These are phyloP conservation scores for Aspergillus neoniger DNA, from an alignment of 2,329 filamentous ascomycete genomes.

Conservation along the genomic window DNA sequence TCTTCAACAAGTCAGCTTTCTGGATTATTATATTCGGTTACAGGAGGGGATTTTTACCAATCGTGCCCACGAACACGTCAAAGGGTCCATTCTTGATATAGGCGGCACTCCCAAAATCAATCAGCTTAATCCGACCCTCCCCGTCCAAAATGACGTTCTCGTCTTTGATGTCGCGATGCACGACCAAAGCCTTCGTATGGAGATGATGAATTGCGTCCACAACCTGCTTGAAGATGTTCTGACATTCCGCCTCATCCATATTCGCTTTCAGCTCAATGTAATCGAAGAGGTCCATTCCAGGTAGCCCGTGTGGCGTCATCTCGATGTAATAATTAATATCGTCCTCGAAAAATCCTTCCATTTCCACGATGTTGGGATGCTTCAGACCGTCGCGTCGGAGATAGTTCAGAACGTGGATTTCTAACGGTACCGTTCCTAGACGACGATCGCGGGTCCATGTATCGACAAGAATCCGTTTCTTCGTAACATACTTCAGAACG, in stretches of 20 bases:
- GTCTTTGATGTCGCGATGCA: conserved; percentile 98
- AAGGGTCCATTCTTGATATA: conserved; percentile 99
- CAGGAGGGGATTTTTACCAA: conserved; percentile 63
- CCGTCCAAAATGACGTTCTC: conserved; percentile 97
- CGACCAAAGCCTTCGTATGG: conserved; percentile 85
- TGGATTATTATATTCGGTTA: too few relatives aligned
- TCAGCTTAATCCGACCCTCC: conserved; percentile 92
- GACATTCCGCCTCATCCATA: conserved; percentile 93
- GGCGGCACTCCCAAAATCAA: conserved; percentile 96
- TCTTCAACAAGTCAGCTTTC: conserved; percentile 57
- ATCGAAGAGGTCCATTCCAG: conserved; percentile 98
- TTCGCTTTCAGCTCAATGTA: conserved; percentile 96
- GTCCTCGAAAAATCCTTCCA: conserved; percentile 68
- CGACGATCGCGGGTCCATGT: conserved; percentile 95
- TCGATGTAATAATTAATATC: conserved; percentile 93
- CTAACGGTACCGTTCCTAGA: conserved; percentile 89
- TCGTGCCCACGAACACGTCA: conserved; percentile 97
- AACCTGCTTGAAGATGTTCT: conserved; percentile 94
- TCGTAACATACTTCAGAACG: conserved; percentile 97
- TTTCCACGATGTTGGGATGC: conserved; percentile 68
- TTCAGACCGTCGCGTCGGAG: conserved; percentile 70
- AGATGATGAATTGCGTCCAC: conserved; percentile 86
- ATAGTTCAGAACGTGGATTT: conserved; percentile 96
- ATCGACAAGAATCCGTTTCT: conserved; percentile 92
- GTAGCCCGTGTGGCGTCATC: conserved; percentile 88